phyloP scores from a whole-genome alignment of 257 asterid species.

The Capsicum chinense region DNA sequence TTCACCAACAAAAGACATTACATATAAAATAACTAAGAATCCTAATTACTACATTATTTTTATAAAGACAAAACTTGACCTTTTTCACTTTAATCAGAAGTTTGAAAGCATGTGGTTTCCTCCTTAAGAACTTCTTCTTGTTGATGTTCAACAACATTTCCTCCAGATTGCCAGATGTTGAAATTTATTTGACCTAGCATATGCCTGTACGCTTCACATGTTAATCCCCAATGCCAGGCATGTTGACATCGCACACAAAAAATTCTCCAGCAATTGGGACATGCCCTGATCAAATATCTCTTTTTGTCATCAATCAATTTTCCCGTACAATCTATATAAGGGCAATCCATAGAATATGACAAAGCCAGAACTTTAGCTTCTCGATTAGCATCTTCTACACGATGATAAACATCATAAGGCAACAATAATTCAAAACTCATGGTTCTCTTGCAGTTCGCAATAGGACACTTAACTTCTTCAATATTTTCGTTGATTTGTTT shows the following conservation, averaged over 20 bases:
- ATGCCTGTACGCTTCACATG: not conserved
- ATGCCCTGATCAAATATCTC: constrained; percentile 13
- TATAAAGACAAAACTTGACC: not conserved
- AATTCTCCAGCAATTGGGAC: constrained; percentile 23
- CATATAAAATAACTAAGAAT: not conserved
- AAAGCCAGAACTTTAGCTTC: not conserved
- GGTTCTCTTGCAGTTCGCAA: not conserved
- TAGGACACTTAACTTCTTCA: constrained; percentile 23
- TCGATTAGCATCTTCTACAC: fast-evolving
- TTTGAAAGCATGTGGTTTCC: not conserved
- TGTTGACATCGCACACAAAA: constrained; percentile 15
- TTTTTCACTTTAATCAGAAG: not conserved
- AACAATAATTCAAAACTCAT: not conserved
- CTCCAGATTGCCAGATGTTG: not conserved
- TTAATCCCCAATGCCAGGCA: constrained; percentile 29
- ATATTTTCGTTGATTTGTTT: constrained; percentile 14
- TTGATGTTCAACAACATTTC: not conserved
- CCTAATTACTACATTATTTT: not conserved
- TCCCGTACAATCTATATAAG: not conserved
- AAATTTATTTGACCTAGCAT: too few species aligned
- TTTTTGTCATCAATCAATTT: not conserved
- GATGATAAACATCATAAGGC: not conserved
- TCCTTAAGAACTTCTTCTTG: not conserved
- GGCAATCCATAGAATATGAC: not conserved
- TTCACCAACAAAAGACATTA: not conserved